A percentile compares a stretch with the other conserved stretches of the same genome.
These are phyloP conservation scores for Terana coerulea DNA, from an alignment of 768 basidiomycete species.

Conservation along the genomic window DNA sequence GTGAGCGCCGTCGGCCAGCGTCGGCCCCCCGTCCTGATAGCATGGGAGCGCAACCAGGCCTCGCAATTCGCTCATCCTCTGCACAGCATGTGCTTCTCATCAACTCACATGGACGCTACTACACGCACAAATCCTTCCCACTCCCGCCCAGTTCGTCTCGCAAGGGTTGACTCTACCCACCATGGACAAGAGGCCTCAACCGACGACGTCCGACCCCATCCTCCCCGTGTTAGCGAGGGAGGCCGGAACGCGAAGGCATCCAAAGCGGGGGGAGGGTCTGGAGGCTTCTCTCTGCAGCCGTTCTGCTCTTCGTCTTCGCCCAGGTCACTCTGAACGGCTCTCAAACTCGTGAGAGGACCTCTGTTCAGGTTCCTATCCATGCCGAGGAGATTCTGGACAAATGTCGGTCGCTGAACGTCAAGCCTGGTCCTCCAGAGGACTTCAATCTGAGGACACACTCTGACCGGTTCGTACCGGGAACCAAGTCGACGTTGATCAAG, in stretches of 20 bases:
- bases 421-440: conserved; percentile 40
- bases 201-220: background rate
- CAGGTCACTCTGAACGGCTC: too few species aligned
- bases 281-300: background rate
- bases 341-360: too few species aligned
- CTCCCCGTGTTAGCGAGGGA: background rate
- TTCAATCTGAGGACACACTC: conserved; percentile 51
- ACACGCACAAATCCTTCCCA: background rate
- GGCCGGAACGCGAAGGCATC: background rate
- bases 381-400: conserved; percentile 32
- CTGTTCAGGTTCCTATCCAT: conserved; percentile 18
- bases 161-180: background rate
- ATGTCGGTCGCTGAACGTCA: conserved; percentile 40
- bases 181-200: conserved; percentile 9
- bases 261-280: background rate
- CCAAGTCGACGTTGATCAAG: conserved; percentile 58
- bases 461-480: conserved; percentile 64
- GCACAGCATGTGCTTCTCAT: background rate
- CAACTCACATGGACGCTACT: background rate
- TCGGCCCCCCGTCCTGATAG: too few species aligned
- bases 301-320: background rate
- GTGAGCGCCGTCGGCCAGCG: background rate
- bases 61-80: background rate
- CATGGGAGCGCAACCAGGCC: background rate
- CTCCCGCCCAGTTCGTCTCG: background rate